Evolutionary conservation across 805 yeast species (phyloP).

Genomic region (Debaryomyces castellii): DNA sequence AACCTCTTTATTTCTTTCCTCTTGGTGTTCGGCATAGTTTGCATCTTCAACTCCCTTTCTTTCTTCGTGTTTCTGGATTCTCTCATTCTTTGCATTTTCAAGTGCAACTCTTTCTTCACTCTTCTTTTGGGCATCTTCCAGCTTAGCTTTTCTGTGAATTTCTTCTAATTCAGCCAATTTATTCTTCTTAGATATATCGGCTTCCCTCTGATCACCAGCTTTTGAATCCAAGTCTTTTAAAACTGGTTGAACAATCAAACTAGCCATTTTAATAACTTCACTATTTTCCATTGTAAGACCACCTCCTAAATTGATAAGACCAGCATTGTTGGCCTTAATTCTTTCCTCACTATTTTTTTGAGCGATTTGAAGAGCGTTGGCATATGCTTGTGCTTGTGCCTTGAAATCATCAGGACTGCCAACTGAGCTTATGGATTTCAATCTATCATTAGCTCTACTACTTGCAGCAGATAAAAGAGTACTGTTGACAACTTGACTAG

Average conservation of each 20-base stretch:
- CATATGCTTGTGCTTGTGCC: slow-evolving; percentile 57
- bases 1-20: slow-evolving; percentile 28
- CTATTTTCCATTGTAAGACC: slow-evolving; percentile 74
- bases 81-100: slow-evolving; percentile 35
- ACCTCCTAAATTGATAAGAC: slow-evolving; percentile 75
- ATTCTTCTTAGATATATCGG: slow-evolving; percentile 31
- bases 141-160: slow-evolving; percentile 30
- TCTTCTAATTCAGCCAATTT: slow-evolving; percentile 34
- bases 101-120: slow-evolving; percentile 34
- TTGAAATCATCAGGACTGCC: slow-evolving; percentile 30
- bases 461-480: slow-evolving; percentile 50
- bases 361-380: slow-evolving; percentile 75
- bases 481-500: slow-evolving; percentile 45
- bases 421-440: slow-evolving; percentile 28
- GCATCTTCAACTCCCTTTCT: slow-evolving; percentile 31
- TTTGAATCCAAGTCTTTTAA: slow-evolving; percentile 67
- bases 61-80: slow-evolving; percentile 31
- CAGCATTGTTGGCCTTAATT: slow-evolving; percentile 48
- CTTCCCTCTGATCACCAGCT: slow-evolving; percentile 67
- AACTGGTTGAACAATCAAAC: slow-evolving; percentile 79
- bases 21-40: slow-evolving; percentile 27
- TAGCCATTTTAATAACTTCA: slow-evolving; percentile 80
- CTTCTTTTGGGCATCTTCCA: slow-evolving; percentile 26
- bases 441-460: slow-evolving; percentile 43
- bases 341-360: slow-evolving; percentile 65